Evolutionary conservation across 176 grass and related monocot genomes (phyloP).

Genomic region (Miscanthus lutarioriparius): DNA sequence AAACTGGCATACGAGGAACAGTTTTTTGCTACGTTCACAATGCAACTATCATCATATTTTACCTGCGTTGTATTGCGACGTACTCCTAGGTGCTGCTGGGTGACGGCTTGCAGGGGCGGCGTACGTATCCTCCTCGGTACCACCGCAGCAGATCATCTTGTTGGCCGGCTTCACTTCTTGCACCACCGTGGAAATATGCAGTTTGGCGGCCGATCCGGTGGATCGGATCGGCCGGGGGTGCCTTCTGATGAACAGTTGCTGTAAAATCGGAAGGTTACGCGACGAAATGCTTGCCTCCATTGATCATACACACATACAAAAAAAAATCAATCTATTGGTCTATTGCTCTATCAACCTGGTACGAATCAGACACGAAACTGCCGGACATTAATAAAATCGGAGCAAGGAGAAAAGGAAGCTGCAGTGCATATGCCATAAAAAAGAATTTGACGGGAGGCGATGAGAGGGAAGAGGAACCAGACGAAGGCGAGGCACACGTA

Average conservation of each 20-base stretch:
- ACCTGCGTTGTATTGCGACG: slow-evolving; percentile 46
- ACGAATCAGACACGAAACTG: neutral
- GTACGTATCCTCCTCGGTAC: slow-evolving; percentile 34
- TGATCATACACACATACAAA: too few species aligned
- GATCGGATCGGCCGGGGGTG: neutral
- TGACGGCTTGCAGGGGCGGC: slow-evolving; percentile 34
- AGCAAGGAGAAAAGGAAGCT: neutral
- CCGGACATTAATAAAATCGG: neutral
- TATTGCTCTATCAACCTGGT: neutral
- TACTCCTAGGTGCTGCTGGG: slow-evolving; percentile 7
- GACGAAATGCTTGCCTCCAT: too few species aligned
- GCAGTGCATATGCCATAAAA: neutral
- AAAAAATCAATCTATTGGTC: too few species aligned
- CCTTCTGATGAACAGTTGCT: slow-evolving; percentile 15
- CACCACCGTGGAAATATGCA: neutral
- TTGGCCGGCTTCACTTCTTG: neutral
- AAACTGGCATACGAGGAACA: neutral
- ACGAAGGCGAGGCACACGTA: neutral
- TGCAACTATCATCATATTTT: neutral
- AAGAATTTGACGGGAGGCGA: neutral
- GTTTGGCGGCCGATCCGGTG: slow-evolving; percentile 12
- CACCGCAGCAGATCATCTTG: slow-evolving; percentile 50
- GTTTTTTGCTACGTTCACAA: too few species aligned
- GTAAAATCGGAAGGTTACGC: neutral
- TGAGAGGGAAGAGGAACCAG: neutral